Percentiles rank a stretch among this genome's conserved stretches.
Evolutionary conservation across 345 rosid species (phyloP).

Genomic region (Eucalyptus cloeziana): DNA sequence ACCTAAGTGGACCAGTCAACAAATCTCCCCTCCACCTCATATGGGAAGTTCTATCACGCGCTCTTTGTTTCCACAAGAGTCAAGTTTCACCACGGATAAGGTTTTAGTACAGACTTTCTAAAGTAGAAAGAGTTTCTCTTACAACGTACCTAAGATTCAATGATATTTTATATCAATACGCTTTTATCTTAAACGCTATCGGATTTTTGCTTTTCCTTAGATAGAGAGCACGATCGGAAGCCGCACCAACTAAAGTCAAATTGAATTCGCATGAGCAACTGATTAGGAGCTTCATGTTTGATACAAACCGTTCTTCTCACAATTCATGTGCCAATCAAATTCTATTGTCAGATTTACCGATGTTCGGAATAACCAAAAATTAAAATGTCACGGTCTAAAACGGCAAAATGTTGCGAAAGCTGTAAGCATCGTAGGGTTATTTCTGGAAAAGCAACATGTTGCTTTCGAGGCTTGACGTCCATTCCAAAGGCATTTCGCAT

Average conservation of each 20-base stretch:
- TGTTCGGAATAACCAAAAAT: background rate
- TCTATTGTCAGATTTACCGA: rapidly evolving
- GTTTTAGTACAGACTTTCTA: background rate
- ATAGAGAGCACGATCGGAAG: background rate
- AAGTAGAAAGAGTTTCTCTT: too few relatives aligned
- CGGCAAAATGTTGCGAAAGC: background rate
- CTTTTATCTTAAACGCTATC: background rate
- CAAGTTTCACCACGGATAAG: background rate
- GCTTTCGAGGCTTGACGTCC: background rate
- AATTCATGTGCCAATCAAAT: background rate
- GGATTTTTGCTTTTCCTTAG: background rate
- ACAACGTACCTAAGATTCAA: too few relatives aligned
- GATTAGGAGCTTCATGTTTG: background rate
- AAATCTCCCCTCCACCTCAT: background rate
- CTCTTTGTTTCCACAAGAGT: background rate
- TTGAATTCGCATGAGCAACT: background rate
- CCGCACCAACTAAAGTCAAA: background rate
- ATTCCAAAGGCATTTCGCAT: background rate
- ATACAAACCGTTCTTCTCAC: background rate
- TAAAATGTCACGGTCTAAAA: background rate
- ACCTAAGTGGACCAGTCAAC: too few relatives aligned
- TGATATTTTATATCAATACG: too few relatives aligned
- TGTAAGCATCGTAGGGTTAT: background rate
- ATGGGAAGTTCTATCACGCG: background rate
- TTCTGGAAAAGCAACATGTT: background rate